A percentile compares a stretch with the other conserved stretches of the same genome.
These are phyloP conservation scores for Melampsora abietis-canadensis DNA, from an alignment of 1,284 basidiomycete species.

Conservation along the genomic window DNA sequence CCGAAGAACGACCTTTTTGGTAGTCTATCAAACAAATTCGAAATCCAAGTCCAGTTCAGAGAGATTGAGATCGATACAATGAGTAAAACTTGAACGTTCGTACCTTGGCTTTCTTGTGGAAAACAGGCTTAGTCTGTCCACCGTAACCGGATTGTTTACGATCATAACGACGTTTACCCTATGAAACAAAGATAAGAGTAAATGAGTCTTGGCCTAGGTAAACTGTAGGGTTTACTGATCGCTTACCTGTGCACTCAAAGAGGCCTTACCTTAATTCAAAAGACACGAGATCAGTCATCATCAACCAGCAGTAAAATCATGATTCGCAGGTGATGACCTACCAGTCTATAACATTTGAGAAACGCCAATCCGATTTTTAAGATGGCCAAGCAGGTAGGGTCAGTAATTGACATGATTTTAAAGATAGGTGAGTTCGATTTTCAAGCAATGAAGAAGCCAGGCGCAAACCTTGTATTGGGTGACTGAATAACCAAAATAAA, in stretches of 20 bases:
- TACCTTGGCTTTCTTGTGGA: conserved; percentile 85
- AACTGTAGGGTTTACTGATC: not conserved
- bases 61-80: conserved; percentile 5
- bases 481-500: not conserved
- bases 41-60: not conserved
- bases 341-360: not conserved
- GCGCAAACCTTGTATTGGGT: conserved; percentile 6
- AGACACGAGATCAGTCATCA: no score
- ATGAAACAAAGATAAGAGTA: conserved; percentile 58
- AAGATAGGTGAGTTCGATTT: not conserved
- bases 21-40: conserved; percentile 63
- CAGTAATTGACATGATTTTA: not conserved
- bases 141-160: conserved; percentile 95
- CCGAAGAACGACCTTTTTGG: conserved; percentile 98
- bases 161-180: conserved; percentile 99
- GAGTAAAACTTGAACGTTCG: not conserved
- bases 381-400: not conserved
- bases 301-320: no score
- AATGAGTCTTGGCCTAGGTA: not conserved
- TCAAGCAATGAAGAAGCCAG: not conserved
- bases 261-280: conserved; percentile 52
- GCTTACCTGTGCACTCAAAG: conserved; percentile 47
- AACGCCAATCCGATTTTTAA: not conserved
- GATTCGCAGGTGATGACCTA: not conserved
- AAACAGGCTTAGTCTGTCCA: conserved; percentile 99